Evolutionary conservation across 805 yeast genomes (phyloP).

Genomic region (Candida coleopterorum): DNA sequence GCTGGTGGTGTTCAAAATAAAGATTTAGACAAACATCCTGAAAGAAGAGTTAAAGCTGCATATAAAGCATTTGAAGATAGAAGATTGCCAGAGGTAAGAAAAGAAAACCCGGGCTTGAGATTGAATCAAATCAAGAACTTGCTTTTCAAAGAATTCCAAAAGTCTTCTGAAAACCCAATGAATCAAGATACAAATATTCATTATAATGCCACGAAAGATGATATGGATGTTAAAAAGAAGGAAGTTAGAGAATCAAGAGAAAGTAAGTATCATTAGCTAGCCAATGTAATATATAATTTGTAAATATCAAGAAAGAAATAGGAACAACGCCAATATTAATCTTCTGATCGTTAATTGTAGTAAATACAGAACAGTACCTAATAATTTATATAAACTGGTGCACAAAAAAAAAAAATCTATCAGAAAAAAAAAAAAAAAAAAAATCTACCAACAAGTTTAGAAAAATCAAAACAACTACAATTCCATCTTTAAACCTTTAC

Average conservation of each 20-base stretch:
- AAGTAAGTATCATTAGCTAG: too few species aligned
- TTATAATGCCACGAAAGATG: conserved; percentile 58
- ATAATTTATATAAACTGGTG: too few species aligned
- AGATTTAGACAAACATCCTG: conserved; percentile 82
- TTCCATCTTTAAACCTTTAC: too few species aligned
- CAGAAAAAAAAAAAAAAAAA: conserved; percentile 1
- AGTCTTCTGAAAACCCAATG: conserved; percentile 78
- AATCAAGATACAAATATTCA: conserved; percentile 64
- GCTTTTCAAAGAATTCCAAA: conserved; percentile 74
- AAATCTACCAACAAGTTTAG: too few species aligned
- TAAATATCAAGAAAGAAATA: too few species aligned
- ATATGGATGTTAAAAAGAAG: conserved; percentile 41
- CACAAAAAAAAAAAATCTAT: too few species aligned
- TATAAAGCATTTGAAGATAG: conserved; percentile 64
- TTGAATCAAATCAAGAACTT: conserved; percentile 73
- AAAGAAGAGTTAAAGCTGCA: conserved; percentile 83
- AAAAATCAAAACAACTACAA: not conserved
- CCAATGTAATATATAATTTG: too few species aligned
- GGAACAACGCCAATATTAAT: too few species aligned
- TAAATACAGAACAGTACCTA: too few species aligned
- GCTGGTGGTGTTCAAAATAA: conserved; percentile 53
- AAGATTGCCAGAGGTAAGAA: conserved; percentile 65
- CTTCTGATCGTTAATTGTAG: too few species aligned
- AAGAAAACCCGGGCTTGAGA: conserved; percentile 77
- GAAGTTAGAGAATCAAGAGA: conserved; percentile 51